Conservation (phyloP, 805 yeast genomes). For the Alloascoidea hylecoeti region DNA sequence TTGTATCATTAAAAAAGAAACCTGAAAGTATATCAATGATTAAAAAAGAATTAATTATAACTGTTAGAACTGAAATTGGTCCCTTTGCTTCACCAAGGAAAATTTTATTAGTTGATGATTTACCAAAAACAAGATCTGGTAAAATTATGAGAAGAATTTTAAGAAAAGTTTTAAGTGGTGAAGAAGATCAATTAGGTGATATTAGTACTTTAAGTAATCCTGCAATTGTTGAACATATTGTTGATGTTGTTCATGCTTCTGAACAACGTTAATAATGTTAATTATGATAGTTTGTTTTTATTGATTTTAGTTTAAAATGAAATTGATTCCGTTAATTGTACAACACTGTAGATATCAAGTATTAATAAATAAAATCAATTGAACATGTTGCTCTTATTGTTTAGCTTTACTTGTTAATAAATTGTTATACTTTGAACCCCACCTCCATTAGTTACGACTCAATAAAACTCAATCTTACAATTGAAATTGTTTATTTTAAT, state of each 20-base stretch:
- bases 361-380: too few relatives aligned
- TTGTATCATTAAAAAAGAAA: slow-evolving; percentile 66
- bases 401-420: too few relatives aligned
- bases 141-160: slow-evolving; percentile 97
- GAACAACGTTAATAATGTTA: too few relatives aligned
- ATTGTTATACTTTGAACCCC: too few relatives aligned
- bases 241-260: slow-evolving; percentile 59
- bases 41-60: slow-evolving; percentile 64
- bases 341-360: too few relatives aligned
- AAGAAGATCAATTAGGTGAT: slow-evolving; percentile 89
- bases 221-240: slow-evolving; percentile 62
- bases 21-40: slow-evolving; percentile 22
- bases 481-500: too few relatives aligned
- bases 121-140: slow-evolving; percentile 97
- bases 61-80: slow-evolving; percentile 86
- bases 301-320: too few relatives aligned
- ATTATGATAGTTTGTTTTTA: too few relatives aligned
- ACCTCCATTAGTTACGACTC: too few relatives aligned
- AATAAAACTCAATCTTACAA: too few relatives aligned
- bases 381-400: too few relatives aligned
- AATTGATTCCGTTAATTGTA: too few relatives aligned
- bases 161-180: slow-evolving; percentile 85
- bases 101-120: slow-evolving; percentile 70
- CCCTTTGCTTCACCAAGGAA: slow-evolving; percentile 92
- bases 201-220: slow-evolving; percentile 83